Conservation (phyloP, 1,284 basidiomycete genomes). For the Dichomitus squalens region DNA sequence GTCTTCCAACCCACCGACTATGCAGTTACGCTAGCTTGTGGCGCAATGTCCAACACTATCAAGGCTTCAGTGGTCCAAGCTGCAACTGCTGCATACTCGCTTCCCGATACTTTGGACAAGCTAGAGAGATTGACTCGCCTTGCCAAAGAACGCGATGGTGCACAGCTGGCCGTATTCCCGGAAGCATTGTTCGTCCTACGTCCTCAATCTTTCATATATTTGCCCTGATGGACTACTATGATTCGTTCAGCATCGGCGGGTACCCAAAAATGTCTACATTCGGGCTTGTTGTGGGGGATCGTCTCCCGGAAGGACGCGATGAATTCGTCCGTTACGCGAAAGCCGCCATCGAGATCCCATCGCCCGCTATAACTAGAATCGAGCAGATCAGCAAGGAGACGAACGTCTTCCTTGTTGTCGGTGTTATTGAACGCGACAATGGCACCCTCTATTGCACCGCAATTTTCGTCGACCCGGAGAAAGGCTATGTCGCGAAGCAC, state of each 20-base stretch:
- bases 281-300: constrained; percentile 57
- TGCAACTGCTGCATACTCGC: constrained; percentile 53
- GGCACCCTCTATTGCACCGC: constrained; percentile 75
- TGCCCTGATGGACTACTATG: not conserved
- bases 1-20: not conserved
- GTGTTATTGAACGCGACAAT: constrained; percentile 66
- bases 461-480: constrained; percentile 61
- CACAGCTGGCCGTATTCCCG: constrained; percentile 69
- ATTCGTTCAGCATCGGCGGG: constrained; percentile 57
- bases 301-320: constrained; percentile 55
- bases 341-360: constrained; percentile 61
- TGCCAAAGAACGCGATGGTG: constrained; percentile 52
- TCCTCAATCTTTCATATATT: constrained; percentile 5
- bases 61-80: constrained; percentile 34
- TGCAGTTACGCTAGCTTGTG: not conserved
- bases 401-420: constrained; percentile 65
- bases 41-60: constrained; percentile 6
- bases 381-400: constrained; percentile 52
- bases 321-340: constrained; percentile 60
- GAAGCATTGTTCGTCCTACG: constrained; percentile 62
- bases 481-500: constrained; percentile 66
- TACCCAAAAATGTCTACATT: constrained; percentile 69
- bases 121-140: constrained; percentile 52
- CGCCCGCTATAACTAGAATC: constrained; percentile 49
- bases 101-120: constrained; percentile 57